phyloP scores from a whole-genome alignment of 2,329 filamentous ascomycete species.

The Lecanicillium sp. region DNA sequence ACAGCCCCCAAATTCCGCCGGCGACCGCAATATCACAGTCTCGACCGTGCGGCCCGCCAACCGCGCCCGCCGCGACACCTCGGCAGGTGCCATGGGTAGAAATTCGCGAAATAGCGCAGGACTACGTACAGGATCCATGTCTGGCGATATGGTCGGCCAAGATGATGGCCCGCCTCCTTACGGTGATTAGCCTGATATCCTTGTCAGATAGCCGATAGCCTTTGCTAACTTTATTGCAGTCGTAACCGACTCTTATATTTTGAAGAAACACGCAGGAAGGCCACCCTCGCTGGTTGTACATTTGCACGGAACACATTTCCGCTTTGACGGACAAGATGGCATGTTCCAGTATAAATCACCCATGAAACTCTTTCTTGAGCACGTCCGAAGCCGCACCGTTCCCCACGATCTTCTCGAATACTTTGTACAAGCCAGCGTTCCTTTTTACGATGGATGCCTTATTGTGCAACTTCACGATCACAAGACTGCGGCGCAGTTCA shows the following conservation, averaged over 20 bases:
- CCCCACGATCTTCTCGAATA: constrained; percentile 85
- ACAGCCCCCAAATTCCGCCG: constrained; percentile 24
- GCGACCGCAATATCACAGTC: constrained; percentile 29
- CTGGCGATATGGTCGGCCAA: constrained; percentile 31
- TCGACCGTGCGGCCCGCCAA: constrained; percentile 42
- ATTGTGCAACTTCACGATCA: constrained; percentile 94
- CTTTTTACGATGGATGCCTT: constrained; percentile 89
- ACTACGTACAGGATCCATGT: constrained; percentile 39
- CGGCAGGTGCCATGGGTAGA: constrained; percentile 34
- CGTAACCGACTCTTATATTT: constrained; percentile 65
- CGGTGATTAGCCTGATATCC: constrained; percentile 25
- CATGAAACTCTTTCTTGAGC: constrained; percentile 75
- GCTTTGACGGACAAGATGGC: constrained; percentile 89
- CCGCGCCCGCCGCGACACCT: constrained; percentile 51
- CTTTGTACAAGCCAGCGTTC: constrained; percentile 61
- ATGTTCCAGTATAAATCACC: constrained; percentile 89
- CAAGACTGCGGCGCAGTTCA: constrained; percentile 55
- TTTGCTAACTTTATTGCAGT: constrained; percentile 38
- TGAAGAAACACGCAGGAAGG: constrained; percentile 69
- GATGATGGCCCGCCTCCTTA: constrained; percentile 43
- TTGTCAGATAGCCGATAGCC: no score
- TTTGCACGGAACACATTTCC: constrained; percentile 76
- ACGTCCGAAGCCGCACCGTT: constrained; percentile 67
- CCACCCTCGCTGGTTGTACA: constrained; percentile 82
- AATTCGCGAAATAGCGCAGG: constrained; percentile 44